Base-by-base conservation (phyloP, 1,284 basidiomycete genomes). In the Puccinia polysora region DNA sequence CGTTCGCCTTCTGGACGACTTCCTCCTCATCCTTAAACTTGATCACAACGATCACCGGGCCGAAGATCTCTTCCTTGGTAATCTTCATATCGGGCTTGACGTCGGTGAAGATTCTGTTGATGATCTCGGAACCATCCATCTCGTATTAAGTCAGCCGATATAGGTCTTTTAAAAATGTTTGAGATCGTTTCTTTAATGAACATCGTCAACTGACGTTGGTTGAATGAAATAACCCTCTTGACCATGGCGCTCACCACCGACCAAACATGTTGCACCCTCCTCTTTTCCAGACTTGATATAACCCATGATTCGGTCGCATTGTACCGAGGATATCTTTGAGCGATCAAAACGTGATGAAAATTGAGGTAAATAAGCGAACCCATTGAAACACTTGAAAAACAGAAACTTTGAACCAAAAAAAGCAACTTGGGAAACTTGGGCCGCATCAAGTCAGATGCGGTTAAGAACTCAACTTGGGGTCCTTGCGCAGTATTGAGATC, bases 281-380 rank as follows among this genome's bases (percentile, higher is more conserved):
- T 86, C 77, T 82, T 88, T 90, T 30, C 93, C 94, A 18, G 86
- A 86, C 74, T 91, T 81, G 81, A 97, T 93, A 84, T 91, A 94
- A 59, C 82, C 83, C 88, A 93, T 89, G 81, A 94, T 89, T 75
- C 91, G 88, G 80, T 97, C 91, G 77, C 89, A 90, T 80, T 97
- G 94, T 28, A 76, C 75, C 63, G 77, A 74, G 34, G 75, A 75
- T 56, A 77, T 73, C 53, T 45, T 60, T 7, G 8, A 7, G 1
- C 14, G 18, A 18, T 30, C 15, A 45, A 28, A 59, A 23, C 36
- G 28, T 23, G 28, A 53, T 25, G 25, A n/a, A 7, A 7, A 28
- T 56, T 2, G 58, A 43, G 2, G 14, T 28, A 62, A 1, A 14
- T 20, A 18, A 20, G 74, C 77, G 64, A 69, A 78, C 77, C 0